These are phyloP conservation scores for Penicillium nucicola DNA, from an alignment of 495 filamentous ascomycete genomes.

Conservation along the genomic window DNA sequence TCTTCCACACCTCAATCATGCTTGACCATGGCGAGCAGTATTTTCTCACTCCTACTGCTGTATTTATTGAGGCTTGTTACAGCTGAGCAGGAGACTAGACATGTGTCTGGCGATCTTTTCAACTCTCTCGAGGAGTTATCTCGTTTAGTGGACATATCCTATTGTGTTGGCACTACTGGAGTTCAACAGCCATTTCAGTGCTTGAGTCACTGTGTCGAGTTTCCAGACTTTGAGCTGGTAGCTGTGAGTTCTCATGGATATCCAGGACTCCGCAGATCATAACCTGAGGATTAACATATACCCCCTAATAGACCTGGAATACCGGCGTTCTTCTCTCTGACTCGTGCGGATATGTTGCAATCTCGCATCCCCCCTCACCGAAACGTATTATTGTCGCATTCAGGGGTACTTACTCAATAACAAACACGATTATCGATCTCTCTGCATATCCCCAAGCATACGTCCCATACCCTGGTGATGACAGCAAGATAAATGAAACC, in stretches of 20 bases:
- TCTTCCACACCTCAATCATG: conserved; percentile 3
- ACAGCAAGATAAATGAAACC: conserved; percentile 18
- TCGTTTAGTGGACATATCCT: conserved; percentile 88
- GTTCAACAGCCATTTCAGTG: conserved; percentile 80
- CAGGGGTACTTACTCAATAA: conserved; percentile 87
- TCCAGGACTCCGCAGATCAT: not conserved
- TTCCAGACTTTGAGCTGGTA: conserved; percentile 72
- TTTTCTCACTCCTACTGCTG: not conserved
- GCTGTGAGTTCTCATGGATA: conserved; percentile 38
- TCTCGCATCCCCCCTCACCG: conserved; percentile 63
- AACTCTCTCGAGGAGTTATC: conserved; percentile 79
- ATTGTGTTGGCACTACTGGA: conserved; percentile 88
- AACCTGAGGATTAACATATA: not conserved
- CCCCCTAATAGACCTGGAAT: conserved; percentile 67
- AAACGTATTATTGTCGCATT: conserved; percentile 85
- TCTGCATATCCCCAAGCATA: conserved; percentile 87
- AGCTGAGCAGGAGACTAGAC: conserved; percentile 9
- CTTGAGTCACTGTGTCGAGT: conserved; percentile 77
- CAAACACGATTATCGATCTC: conserved; percentile 86
- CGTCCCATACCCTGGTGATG: conserved; percentile 67
- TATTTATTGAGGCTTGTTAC: not conserved
- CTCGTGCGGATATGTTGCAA: conserved; percentile 88
- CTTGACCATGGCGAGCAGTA: conserved; percentile 2
- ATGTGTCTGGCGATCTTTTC: conserved; percentile 65
- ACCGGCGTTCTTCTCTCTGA: conserved; percentile 84